Evolutionary conservation across 169 alveolate genomes (phyloP), one percentile per base, ranked within the genome.

Genomic region (Plasmodium inui): DNA sequence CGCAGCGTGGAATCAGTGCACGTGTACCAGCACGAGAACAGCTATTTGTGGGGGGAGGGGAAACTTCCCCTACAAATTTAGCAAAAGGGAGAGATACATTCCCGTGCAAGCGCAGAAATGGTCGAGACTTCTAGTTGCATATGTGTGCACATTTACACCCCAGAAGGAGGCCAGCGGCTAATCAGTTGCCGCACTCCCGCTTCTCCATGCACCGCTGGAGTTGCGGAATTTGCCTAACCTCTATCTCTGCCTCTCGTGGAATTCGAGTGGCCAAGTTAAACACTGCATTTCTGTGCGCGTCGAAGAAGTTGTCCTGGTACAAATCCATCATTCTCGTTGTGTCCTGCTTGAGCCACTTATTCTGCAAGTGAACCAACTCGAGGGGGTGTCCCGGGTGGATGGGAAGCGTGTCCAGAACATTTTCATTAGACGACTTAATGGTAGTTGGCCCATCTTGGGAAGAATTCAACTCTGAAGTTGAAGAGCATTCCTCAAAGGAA

Each of bases 371-470:
- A 28, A 93, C 92, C 83, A 92, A 85, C 88, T 88, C 95, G 34
- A 95, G 83, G 9, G 96, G 96, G 67, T 95, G 95, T 44, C 96
- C 96, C n/a, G 95, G 96, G 74, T 95, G 95, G 86, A 95, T 82
- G 53, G 96, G 96, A 9, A 95, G 90, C 8, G 96, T 95, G 76
- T 92, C 96, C 82, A 37, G n/a, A 50, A 86, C 8, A 78, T 71
- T 86, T 55, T 86, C 86, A 8, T 76, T 76, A 76, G 88, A 76
- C 17, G 88, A 86, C 82, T 86, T 86, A 34, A 71, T 84, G 71
- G 85, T 86, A 28, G 86, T 76, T 84, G 41, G 17, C n/a, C 44
- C 74, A 28, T 83, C 92, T 30, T 86, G 85, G 61, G 86, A 86
- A 50, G 71, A 50, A 86, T 86, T 86, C 67, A 86, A 28, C 44